Evolutionary conservation across 176 grass and related monocot genomes (phyloP).

Genomic region (Poa pratensis): DNA sequence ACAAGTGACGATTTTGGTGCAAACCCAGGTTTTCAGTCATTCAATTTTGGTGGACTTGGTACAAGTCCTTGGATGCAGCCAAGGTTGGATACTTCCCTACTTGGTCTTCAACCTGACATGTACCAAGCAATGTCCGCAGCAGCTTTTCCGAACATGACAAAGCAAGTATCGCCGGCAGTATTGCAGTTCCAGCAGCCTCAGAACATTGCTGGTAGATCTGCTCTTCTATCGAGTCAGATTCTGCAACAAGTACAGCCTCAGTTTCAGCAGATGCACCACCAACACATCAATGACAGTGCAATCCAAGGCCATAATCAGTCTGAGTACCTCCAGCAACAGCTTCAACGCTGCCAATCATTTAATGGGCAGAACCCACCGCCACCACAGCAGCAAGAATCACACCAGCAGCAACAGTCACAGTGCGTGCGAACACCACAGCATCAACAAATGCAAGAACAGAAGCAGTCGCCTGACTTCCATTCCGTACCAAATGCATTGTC

Average conservation of each 20-base stretch:
- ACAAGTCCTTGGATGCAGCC: slow-evolving; percentile 78
- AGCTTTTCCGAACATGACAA: slow-evolving; percentile 52
- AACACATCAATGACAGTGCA: slow-evolving; percentile 52
- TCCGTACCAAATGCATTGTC: slow-evolving; percentile 47
- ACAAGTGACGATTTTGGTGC: slow-evolving; percentile 47
- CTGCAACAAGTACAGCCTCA: slow-evolving; percentile 67
- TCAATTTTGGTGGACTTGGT: slow-evolving; percentile 80
- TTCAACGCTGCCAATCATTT: slow-evolving; percentile 55
- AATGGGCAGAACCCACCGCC: slow-evolving; percentile 53
- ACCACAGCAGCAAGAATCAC: slow-evolving; percentile 49
- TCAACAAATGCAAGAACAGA: slow-evolving; percentile 75
- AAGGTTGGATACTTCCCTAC: slow-evolving; percentile 58
- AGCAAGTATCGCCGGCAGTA: slow-evolving; percentile 60
- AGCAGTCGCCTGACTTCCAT: slow-evolving; percentile 43
- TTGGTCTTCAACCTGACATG: slow-evolving; percentile 71
- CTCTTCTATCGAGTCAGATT: slow-evolving; percentile 66
- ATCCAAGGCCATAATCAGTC: slow-evolving; percentile 62
- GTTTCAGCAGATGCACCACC: slow-evolving; percentile 60
- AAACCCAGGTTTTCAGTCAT: slow-evolving; percentile 68
- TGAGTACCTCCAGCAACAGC: slow-evolving; percentile 63
- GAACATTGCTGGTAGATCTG: slow-evolving; percentile 49
- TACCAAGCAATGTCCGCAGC: slow-evolving; percentile 64
- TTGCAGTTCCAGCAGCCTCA: slow-evolving; percentile 88
- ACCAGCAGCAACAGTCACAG: slow-evolving; percentile 50
- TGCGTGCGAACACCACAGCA: slow-evolving; percentile 55